phyloP scores from a whole-genome alignment of 116 monocot genomes.

The Cymodocea nodosa region DNA sequence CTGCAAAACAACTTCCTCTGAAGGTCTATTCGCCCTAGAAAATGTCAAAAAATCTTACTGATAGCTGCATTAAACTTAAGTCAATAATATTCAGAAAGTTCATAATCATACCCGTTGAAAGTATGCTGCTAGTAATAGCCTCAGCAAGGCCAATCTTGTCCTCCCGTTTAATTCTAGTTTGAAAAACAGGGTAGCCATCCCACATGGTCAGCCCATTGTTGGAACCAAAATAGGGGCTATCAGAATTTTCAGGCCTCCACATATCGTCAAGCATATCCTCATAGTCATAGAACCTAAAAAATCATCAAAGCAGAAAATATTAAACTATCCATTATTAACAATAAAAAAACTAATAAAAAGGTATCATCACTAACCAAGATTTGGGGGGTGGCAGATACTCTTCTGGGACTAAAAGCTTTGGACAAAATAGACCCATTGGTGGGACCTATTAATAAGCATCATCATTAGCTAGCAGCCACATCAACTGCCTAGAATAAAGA shows the following conservation, averaged over 20 bases:
- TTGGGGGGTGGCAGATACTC: slow-evolving; percentile 74
- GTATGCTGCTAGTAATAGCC: slow-evolving; percentile 80
- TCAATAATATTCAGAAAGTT: background rate
- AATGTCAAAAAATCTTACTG: background rate
- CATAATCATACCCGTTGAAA: slow-evolving; percentile 61
- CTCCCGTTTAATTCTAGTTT: slow-evolving; percentile 52
- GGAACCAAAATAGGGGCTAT: slow-evolving; percentile 44
- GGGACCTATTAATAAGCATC: slow-evolving; percentile 45
- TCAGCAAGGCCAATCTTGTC: slow-evolving; percentile 82
- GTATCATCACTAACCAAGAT: slow-evolving; percentile 39
- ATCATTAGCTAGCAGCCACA: background rate
- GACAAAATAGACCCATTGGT: slow-evolving; percentile 93
- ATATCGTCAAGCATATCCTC: slow-evolving; percentile 97
- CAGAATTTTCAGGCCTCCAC: slow-evolving; percentile 57
- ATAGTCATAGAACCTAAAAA: slow-evolving; percentile 62
- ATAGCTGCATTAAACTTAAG: background rate
- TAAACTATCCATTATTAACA: background rate
- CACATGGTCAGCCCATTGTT: slow-evolving; percentile 45
- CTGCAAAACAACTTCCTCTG: slow-evolving; percentile 93
- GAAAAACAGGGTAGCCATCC: slow-evolving; percentile 62
- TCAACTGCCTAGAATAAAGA: too few species aligned
- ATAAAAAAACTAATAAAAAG: background rate
- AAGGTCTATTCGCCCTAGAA: slow-evolving; percentile 78
- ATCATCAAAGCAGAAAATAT: background rate
- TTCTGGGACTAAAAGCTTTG: slow-evolving; percentile 65